phyloP scores from a whole-genome alignment of 2,329 filamentous ascomycete genomes.

The Apiospora kogelbergensis region DNA sequence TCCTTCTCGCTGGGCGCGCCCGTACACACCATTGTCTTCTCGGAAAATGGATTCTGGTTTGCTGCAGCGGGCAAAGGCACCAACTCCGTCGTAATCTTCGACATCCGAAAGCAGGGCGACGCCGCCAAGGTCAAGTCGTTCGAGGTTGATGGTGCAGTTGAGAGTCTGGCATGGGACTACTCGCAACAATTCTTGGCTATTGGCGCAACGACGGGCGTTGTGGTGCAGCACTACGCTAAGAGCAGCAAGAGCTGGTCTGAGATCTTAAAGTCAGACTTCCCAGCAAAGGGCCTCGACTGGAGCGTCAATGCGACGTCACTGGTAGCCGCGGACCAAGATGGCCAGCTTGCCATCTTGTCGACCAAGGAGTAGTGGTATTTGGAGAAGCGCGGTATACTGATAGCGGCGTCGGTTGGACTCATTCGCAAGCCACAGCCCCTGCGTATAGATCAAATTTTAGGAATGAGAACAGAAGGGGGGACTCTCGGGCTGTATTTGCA shows the following conservation, averaged over 20 bases:
- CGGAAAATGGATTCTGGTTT: constrained; percentile 96
- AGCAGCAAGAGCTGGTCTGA: constrained; percentile 86
- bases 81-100: constrained; percentile 81
- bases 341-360: constrained; percentile 70
- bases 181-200: constrained; percentile 89
- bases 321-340: constrained; percentile 72
- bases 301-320: constrained; percentile 72
- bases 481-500: no score
- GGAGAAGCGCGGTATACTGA: neutral
- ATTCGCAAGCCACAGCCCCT: neutral
- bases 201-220: constrained; percentile 75
- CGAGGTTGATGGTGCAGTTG: constrained; percentile 77
- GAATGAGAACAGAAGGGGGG: no score
- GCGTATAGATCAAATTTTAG: neutral
- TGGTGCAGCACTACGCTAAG: constrained; percentile 89
- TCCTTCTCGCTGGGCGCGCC: constrained; percentile 69
- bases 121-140: constrained; percentile 80
- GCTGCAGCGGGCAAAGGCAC: constrained; percentile 78
- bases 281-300: constrained; percentile 76
- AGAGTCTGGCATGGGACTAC: constrained; percentile 86
- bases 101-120: constrained; percentile 87
- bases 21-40: constrained; percentile 78
- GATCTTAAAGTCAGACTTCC: constrained; percentile 73
- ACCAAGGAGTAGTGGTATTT: constrained; percentile 42
- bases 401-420: no score